Evolutionary conservation across 352 stramenopile genomes (phyloP), one percentile per base, ranked within the genome.

Genomic region (Thalassiosira delicatula): DNA sequence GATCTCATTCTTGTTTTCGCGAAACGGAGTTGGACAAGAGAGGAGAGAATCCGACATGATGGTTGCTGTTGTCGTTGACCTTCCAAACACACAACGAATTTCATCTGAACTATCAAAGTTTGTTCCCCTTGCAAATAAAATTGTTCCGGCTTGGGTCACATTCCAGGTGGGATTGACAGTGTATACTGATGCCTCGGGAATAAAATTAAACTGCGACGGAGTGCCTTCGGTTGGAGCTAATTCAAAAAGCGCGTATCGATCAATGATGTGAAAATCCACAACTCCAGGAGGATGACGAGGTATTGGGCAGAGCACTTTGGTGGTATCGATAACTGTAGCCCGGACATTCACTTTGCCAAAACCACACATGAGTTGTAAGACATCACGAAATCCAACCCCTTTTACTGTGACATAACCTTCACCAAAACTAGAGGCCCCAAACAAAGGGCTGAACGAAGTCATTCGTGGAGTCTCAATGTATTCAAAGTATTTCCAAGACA

Each of bases 31-130:
- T 9, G 95, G 72, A 76, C 97, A 99, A 7, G 76, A 78, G 19
- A 97, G 62, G 14, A 97, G 29, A 29, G 88, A 94, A 30, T 90
- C 63, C 0, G 87, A 94, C 12, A 99, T 72, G 44, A 94, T 97
- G 4, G 90, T 95, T 5, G 94, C 96, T 70, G 79, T 84, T 2
- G 92, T 91, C 17, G 87, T 71, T 9, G 90, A 57, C 21, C 89
- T 88, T 17, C 92, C 96, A 86, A 98, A 98, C 0, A 87, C 90
- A 75, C 96, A 99, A 12, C 79, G 80, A 19, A 98, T 83, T 1
- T 92, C 70, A 7, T 94, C 96, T 21, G 94, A 90, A 73, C 98
- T 98, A 25, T 97, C 65, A 73, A 99, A 98, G 74, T 98, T 98
- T 25, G 91, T 90, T 14, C 97, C 97, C 56, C 93, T 92, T 4